These are phyloP conservation scores for Moricandia arvensis DNA, from an alignment of 345 rosid genomes.

Conservation along the genomic window DNA sequence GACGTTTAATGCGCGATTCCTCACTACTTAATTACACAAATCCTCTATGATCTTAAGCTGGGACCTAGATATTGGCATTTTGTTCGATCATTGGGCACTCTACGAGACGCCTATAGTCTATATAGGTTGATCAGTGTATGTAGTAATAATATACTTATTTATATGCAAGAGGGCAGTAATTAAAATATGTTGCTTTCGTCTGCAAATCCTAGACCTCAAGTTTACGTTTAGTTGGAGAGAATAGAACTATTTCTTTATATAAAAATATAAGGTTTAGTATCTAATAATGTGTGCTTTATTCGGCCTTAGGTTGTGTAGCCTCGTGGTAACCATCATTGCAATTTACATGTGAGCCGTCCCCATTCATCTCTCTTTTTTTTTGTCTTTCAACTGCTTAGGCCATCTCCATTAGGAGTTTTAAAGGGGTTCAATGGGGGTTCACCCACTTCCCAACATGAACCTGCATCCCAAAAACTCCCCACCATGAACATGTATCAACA, in stretches of 20 bases:
- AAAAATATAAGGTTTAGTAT: not conserved
- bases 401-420: too few species aligned
- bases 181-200: slow-evolving; percentile 31
- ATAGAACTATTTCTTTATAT: not conserved
- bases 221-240: slow-evolving; percentile 14
- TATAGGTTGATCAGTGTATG: slow-evolving; percentile 3
- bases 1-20: slow-evolving; percentile 15
- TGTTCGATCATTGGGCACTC: slow-evolving; percentile 22
- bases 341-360: slow-evolving; percentile 29
- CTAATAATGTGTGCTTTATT: slow-evolving; percentile 17
- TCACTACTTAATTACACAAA: too few species aligned
- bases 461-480: too few species aligned
- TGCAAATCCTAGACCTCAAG: slow-evolving; percentile 33
- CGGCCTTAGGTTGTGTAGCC: slow-evolving; percentile 16
- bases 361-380: not conserved
- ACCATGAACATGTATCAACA: too few species aligned
- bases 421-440: too few species aligned
- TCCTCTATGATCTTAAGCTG: not conserved
- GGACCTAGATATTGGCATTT: slow-evolving; percentile 26
- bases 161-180: not conserved
- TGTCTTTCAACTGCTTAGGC: slow-evolving; percentile 6
- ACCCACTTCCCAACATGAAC: too few species aligned
- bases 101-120: slow-evolving; percentile 1
- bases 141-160: not conserved
- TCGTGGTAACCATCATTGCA: slow-evolving; percentile 35